Percentiles rank a stretch among this genome's conserved stretches.
These are phyloP conservation scores for Candida maesae DNA, from an alignment of 805 yeast species.

Conservation along the genomic window DNA sequence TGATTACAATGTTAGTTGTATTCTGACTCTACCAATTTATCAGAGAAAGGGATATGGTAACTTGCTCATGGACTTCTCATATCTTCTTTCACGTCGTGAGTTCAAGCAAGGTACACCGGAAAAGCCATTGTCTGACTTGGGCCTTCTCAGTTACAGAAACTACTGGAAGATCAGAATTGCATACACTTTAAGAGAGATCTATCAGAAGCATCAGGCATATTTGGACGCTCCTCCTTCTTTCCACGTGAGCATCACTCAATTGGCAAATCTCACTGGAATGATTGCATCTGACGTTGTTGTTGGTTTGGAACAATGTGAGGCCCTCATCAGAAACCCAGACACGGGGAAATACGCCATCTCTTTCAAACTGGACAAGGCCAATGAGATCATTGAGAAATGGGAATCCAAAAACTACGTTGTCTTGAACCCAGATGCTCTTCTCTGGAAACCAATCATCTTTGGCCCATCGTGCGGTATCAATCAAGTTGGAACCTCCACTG, in stretches of 20 bases:
- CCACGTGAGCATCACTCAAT: slow-evolving; percentile 50
- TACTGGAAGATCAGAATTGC: slow-evolving; percentile 79
- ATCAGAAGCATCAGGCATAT: slow-evolving; percentile 1
- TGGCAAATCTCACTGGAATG: slow-evolving; percentile 79
- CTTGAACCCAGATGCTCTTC: slow-evolving; percentile 48
- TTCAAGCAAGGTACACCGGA: slow-evolving; percentile 89
- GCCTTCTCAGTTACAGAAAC: slow-evolving; percentile 77
- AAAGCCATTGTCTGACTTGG: slow-evolving; percentile 86
- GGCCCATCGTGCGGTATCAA: slow-evolving; percentile 88
- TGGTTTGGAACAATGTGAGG: slow-evolving; percentile 74
- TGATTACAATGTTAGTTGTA: slow-evolving; percentile 84
- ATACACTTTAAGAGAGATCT: slow-evolving; percentile 27
- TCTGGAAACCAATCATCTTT: slow-evolving; percentile 82
- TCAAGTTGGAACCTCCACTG: slow-evolving; percentile 33
- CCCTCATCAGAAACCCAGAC: slow-evolving; percentile 46
- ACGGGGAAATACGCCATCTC: slow-evolving; percentile 49
- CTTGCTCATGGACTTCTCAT: slow-evolving; percentile 84
- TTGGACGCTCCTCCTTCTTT: slow-evolving; percentile 7
- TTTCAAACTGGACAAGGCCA: slow-evolving; percentile 43
- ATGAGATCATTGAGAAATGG: slow-evolving; percentile 45
- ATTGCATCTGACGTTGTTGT: slow-evolving; percentile 80
- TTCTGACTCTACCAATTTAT: slow-evolving; percentile 80
- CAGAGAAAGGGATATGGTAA: slow-evolving; percentile 90
- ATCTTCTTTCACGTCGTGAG: slow-evolving; percentile 70
- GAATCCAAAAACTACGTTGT: slow-evolving; percentile 47